Evolutionary conservation across 2,329 filamentous ascomycete genomes (phyloP).

Genomic region (Neoascochyta sp.): DNA sequence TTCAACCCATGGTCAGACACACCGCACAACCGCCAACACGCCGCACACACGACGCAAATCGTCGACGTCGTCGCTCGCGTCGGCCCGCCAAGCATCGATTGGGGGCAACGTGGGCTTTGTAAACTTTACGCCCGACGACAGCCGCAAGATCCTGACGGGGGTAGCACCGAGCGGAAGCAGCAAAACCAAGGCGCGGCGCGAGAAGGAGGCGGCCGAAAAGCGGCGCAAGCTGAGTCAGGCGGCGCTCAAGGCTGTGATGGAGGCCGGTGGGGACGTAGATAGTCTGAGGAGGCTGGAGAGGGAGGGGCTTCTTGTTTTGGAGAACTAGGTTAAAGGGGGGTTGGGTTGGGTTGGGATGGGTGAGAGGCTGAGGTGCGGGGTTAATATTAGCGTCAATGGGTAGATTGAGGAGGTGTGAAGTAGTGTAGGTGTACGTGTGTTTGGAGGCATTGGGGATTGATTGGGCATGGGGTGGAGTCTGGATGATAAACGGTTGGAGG

Average conservation of each 20-base stretch:
- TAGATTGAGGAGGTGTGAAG: too few species aligned
- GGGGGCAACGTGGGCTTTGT: conserved; percentile 65
- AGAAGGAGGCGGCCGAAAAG: conserved; percentile 81
- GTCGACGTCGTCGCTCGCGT: conserved; percentile 13
- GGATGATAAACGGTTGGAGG: too few species aligned
- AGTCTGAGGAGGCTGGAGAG: conserved; percentile 42
- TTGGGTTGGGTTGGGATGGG: conserved; percentile 3
- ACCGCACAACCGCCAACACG: conserved; percentile 4
- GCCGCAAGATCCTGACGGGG: conserved; percentile 73
- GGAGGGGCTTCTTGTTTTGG: conserved; percentile 38
- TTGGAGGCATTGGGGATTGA: too few species aligned
- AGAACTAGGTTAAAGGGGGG: conserved; percentile 10
- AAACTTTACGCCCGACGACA: conserved; percentile 84
- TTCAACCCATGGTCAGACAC: conserved; percentile 9
- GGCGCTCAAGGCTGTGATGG: conserved; percentile 64
- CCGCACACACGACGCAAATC: conserved; percentile 4
- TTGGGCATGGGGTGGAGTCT: too few species aligned
- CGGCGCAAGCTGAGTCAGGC: conserved; percentile 65
- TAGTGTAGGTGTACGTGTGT: too few species aligned
- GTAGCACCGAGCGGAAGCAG: conserved; percentile 87
- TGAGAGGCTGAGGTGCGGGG: too few species aligned
- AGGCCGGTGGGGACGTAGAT: conserved; percentile 63
- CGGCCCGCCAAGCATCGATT: conserved; percentile 41
- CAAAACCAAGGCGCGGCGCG: conserved; percentile 90
- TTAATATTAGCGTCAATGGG: too few species aligned